A percentile compares a stretch with the other conserved stretches of the same genome.
These are phyloP conservation scores for Phytophthora pini DNA, from an alignment of 352 stramenopile species.

Conservation along the genomic window DNA sequence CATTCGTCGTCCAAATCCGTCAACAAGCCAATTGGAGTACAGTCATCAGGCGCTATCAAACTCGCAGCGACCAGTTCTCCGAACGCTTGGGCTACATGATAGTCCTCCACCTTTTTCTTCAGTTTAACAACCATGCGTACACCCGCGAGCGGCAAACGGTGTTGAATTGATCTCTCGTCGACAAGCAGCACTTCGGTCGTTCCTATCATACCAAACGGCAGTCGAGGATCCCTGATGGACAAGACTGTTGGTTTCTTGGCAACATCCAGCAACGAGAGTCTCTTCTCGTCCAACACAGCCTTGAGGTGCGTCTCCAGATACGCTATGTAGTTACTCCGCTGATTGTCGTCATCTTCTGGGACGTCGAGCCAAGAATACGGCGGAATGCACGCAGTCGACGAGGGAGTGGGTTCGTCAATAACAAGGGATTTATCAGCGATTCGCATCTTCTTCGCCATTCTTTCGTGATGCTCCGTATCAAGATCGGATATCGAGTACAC, in stretches of 20 bases:
- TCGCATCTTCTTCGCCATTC: constrained; percentile 14
- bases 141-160: not conserved
- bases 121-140: constrained; percentile 4
- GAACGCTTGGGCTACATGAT: constrained; percentile 3
- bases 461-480: not conserved
- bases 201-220: not conserved
- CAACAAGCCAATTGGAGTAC: too few species aligned
- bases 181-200: constrained; percentile 10
- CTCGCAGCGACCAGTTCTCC: constrained; percentile 5
- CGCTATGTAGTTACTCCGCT: constrained; percentile 7
- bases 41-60: too few species aligned
- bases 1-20: too few species aligned
- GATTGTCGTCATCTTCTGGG: constrained; percentile 1
- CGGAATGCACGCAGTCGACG: not conserved
- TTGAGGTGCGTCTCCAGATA: constrained; percentile 19
- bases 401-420: constrained; percentile 1
- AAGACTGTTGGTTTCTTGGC: not conserved
- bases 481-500: constrained; percentile 13
- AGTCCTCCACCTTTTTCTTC: constrained; percentile 1
- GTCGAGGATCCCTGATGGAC: not conserved
- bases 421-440: constrained; percentile 2
- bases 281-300: not conserved
- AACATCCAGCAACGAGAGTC: constrained; percentile 10
- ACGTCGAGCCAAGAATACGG: constrained; percentile 6
- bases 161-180: constrained; percentile 2